Percentiles rank a stretch among this genome's conserved stretches.
phyloP scores from a whole-genome alignment of 306 rosid genomes.

The Gastrolobium villosum region DNA sequence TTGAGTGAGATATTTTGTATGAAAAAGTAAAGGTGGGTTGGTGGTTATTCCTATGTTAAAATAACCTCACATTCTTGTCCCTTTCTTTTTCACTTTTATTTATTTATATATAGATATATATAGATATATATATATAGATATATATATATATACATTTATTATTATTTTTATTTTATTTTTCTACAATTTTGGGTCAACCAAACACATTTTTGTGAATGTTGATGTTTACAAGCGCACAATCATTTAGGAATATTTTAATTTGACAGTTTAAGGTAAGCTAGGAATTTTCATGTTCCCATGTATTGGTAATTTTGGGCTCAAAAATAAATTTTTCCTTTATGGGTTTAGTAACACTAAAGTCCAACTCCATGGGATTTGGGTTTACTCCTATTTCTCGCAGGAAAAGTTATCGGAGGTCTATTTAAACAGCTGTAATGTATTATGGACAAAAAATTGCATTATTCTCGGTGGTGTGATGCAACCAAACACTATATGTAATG shows the following conservation, averaged over 20 bases:
- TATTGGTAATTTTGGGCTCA: neutral
- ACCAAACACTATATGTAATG: conserved; percentile 17
- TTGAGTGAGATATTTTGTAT: too few relatives aligned
- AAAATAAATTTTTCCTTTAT: neutral
- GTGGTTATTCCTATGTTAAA: too few relatives aligned
- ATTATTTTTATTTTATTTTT: too few relatives aligned
- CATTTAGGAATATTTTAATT: conserved; percentile 18
- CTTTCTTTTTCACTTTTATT: too few relatives aligned
- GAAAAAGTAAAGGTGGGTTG: too few relatives aligned
- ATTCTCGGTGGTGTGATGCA: conserved; percentile 16
- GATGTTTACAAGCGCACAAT: neutral
- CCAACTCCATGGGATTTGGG: neutral
- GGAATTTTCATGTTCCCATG: neutral
- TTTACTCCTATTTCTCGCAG: conserved; percentile 7
- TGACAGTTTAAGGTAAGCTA: conserved; percentile 4
- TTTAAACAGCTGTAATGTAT: neutral
- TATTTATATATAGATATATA: too few relatives aligned
- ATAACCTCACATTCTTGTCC: too few relatives aligned
- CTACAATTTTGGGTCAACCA: too few relatives aligned
- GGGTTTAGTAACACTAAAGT: conserved; percentile 24
- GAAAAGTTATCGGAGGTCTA: conserved; percentile 1
- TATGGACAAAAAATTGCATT: conserved; percentile 13
- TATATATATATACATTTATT: too few relatives aligned
- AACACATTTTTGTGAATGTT: too few relatives aligned
- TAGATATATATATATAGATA: too few relatives aligned